phyloP scores from a whole-genome alignment of 768 basidiomycete species.

The Exidia glandulosa region DNA sequence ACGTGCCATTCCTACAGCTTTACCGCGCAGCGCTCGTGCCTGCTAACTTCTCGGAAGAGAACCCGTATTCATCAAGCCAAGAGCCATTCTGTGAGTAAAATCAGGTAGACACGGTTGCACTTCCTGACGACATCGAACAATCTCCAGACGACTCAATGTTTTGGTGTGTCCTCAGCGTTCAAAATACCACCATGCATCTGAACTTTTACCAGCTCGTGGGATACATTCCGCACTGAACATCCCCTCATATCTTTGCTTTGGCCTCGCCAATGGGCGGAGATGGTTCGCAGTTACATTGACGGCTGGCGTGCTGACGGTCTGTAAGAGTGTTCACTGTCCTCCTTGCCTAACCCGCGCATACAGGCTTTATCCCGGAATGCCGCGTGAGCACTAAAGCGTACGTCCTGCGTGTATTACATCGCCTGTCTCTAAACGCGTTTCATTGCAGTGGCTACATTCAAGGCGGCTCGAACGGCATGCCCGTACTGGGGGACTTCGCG shows the following conservation, averaged over 20 bases:
- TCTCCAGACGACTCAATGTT: slow-evolving; percentile 41
- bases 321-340: not conserved
- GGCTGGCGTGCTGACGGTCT: slow-evolving; percentile 38
- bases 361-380: slow-evolving; percentile 41
- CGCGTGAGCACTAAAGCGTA: slow-evolving; percentile 39
- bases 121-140: no score
- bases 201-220: slow-evolving; percentile 32
- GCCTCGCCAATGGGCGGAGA: slow-evolving; percentile 36
- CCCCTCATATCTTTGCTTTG: slow-evolving; percentile 35
- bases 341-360: not conserved
- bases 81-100: slow-evolving; percentile 43
- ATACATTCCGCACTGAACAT: slow-evolving; percentile 42
- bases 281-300: slow-evolving; percentile 38
- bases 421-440: not conserved
- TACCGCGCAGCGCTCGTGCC: slow-evolving; percentile 42
- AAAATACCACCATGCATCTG: not conserved
- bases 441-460: slow-evolving; percentile 37
- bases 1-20: slow-evolving; percentile 19
- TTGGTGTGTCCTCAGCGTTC: slow-evolving; percentile 23
- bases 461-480: slow-evolving; percentile 41
- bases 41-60: slow-evolving; percentile 38
- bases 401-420: no score
- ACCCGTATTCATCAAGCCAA: slow-evolving; percentile 36
- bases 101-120: no score
- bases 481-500: slow-evolving; percentile 41